phyloP scores from a whole-genome alignment of 306 rosid species.

The Inga leiocalycina region DNA sequence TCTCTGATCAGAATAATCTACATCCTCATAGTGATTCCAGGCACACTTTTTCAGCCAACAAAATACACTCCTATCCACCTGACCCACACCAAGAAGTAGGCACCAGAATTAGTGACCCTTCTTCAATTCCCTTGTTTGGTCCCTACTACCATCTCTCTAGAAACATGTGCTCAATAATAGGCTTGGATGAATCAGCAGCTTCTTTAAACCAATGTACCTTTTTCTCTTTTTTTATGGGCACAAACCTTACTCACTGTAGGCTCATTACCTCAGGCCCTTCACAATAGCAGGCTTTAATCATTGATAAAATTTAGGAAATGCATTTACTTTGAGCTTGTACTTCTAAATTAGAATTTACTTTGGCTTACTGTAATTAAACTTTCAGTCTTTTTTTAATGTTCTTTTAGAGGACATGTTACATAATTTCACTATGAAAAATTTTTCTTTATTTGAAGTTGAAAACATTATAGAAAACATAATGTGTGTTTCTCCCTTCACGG shows the following conservation, averaged over 20 bases:
- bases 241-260: not conserved
- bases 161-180: not conserved
- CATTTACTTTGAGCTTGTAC: conserved; percentile 1
- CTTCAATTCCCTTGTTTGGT: not conserved
- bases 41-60: not conserved
- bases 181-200: not conserved
- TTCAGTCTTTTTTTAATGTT: not conserved
- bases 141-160: not conserved
- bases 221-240: not conserved
- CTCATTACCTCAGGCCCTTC: not conserved
- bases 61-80: not conserved
- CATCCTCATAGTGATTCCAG: not conserved
- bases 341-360: not conserved
- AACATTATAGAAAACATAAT: not conserved
- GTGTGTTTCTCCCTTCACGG: conserved; percentile 1
- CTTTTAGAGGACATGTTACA: not conserved
- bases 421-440: not conserved
- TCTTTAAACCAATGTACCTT: not conserved
- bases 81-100: not conserved
- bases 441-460: conserved; percentile 23
- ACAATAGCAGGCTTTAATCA: not conserved
- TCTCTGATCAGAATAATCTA: not conserved
- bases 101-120: not conserved
- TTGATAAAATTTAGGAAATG: conserved; percentile 29
- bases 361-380: not conserved